Base-by-base conservation (phyloP, 148 eudicot genomes). In the Heliamphora exappendiculata region DNA sequence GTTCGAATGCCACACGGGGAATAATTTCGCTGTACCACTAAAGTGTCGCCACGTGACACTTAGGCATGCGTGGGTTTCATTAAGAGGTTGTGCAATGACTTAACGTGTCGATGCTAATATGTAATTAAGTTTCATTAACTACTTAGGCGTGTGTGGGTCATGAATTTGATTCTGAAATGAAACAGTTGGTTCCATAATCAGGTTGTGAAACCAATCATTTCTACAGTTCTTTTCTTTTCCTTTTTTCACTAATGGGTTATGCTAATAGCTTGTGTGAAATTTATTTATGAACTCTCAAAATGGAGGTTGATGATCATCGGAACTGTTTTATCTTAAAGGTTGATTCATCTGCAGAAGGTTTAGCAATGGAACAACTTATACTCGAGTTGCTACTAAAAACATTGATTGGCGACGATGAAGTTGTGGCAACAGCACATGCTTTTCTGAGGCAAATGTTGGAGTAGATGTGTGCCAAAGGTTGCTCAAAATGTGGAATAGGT, bases 381-480 rank as follows among this genome's bases (percentile, higher is more conserved):
- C 84, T 92, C 6, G 84, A 87, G 65, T 78, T 85, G 47, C 77
- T 92, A 28, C 68, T 92, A 69, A 76, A 85, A 75, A 85, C 86
- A 77, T 75, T 86, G 73, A 81, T 94, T 55, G 81, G 84, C 66
- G 82, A 85, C 71, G 87, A 88, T 76, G 88, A 90, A 50, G 82
- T 80, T 53, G 73, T 78, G 31, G 75, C 87, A 70, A 85, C 83
- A 72, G 96, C 89, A 36, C 86, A 65, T 81, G 84, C 85, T 26
- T 89, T 90, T 83, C 59, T 94, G 89, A 89, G 81, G 89, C 91
- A 60, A 88, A 89, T 75, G 80, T 68, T 66, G 93, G 85, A 70
- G 60, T 80, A 50, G 98, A 92, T 76, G 81, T 73, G n/a, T 90
- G 89, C 77, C 84, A 87, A 73, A 84, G 70, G 76, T 65, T 94